phyloP scores from a whole-genome alignment of 345 rosid genomes.

The Orychophragmus violaceus region DNA sequence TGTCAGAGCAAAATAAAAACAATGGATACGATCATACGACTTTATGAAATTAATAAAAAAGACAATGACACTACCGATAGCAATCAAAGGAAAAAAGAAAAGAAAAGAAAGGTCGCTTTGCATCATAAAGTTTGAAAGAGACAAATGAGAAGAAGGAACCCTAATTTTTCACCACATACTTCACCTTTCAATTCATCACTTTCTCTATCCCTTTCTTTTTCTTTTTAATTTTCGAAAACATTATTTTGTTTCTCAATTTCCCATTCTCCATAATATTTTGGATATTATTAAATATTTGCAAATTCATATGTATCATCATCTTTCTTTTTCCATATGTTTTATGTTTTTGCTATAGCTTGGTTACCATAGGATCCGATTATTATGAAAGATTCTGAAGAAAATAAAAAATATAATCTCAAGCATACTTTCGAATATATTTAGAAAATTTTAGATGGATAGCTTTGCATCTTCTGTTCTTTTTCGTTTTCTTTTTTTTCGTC shows the following conservation, averaged over 20 bases:
- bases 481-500: too few species aligned
- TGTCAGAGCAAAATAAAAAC: constrained; percentile 24
- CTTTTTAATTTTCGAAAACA: not conserved
- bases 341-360: not conserved
- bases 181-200: constrained; percentile 27
- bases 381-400: too few species aligned
- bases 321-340: not conserved
- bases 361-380: not conserved
- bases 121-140: constrained; percentile 55
- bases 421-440: too few species aligned
- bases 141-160: constrained; percentile 35
- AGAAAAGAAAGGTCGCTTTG: constrained; percentile 18
- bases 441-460: too few species aligned
- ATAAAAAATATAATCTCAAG: too few species aligned
- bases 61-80: constrained; percentile 21
- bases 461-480: too few species aligned
- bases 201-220: constrained; percentile 16
- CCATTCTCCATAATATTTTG: not conserved
- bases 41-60: constrained; percentile 20
- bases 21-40: constrained; percentile 22
- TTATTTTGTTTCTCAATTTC: too few species aligned
- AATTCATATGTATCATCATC: constrained; percentile 6
- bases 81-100: not conserved
- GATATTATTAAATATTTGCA: not conserved
- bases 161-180: constrained; percentile 51